phyloP scores from a whole-genome alignment of 2,329 filamentous ascomycete species.

The Botrytis medusae region DNA sequence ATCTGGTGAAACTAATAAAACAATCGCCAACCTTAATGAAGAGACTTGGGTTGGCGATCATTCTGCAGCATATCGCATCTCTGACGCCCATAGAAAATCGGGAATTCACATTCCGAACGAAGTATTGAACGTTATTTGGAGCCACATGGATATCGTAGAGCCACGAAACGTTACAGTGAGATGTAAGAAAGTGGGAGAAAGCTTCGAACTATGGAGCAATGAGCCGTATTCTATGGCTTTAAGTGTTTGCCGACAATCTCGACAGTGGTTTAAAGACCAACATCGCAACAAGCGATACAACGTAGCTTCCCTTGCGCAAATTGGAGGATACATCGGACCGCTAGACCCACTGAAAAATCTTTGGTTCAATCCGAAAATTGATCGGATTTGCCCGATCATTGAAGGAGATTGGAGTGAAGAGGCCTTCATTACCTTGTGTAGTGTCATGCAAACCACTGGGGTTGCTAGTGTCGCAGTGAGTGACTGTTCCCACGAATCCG shows the following conservation, averaged over 20 bases:
- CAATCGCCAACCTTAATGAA: neutral
- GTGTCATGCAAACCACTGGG: neutral
- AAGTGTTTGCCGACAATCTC: neutral
- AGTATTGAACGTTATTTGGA: neutral
- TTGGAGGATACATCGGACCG: neutral
- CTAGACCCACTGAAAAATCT: rapidly evolving
- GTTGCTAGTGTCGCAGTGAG: neutral
- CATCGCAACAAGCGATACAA: neutral
- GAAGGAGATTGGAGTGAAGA: neutral
- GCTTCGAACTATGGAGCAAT: neutral
- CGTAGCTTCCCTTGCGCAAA: neutral
- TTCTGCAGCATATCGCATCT: neutral
- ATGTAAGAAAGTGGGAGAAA: neutral
- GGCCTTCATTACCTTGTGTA: neutral
- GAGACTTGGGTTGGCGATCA: neutral
- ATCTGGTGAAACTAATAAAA: rapidly evolving
- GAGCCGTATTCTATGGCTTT: neutral
- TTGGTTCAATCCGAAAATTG: neutral
- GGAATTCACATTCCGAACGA: neutral
- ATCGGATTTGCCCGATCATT: neutral
- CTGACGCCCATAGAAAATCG: neutral
- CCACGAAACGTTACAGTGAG: neutral
- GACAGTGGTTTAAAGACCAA: neutral
- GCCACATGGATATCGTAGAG: rapidly evolving
- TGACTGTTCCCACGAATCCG: neutral